phyloP scores from a whole-genome alignment of 495 filamentous ascomycete species.

The Podospora appendiculata region DNA sequence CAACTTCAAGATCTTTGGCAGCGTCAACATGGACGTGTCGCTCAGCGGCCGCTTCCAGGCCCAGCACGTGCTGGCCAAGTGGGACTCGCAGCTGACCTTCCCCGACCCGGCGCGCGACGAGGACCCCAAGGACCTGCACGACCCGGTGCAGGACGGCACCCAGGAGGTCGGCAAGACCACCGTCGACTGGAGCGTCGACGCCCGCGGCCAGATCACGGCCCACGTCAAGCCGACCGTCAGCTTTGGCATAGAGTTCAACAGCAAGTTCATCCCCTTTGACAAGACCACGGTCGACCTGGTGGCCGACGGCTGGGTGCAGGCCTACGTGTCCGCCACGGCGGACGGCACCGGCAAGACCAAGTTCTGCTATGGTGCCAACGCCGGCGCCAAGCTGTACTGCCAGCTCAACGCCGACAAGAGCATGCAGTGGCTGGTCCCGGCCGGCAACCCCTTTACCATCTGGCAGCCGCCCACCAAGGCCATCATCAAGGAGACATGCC shows the following conservation, averaged over 20 bases:
- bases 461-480: too few relatives aligned
- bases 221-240: slow-evolving; percentile 1
- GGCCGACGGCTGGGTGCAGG: slow-evolving; percentile 3
- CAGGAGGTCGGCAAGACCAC: not conserved
- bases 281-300: not conserved
- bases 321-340: too few relatives aligned
- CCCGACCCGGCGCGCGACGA: too few relatives aligned
- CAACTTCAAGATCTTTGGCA: slow-evolving; percentile 17
- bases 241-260: slow-evolving; percentile 1
- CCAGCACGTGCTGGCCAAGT: not conserved
- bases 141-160: not conserved
- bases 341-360: too few relatives aligned
- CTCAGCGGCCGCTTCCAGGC: slow-evolving; percentile 2
- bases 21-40: slow-evolving; percentile 9
- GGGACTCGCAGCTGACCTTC: too few relatives aligned
- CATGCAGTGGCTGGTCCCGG: not conserved
- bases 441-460: not conserved
- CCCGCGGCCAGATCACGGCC: not conserved
- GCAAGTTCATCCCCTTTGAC: not conserved
- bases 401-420: not conserved
- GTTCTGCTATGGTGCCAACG: not conserved
- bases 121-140: too few relatives aligned
- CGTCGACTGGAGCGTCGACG: not conserved
- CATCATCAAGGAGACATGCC: too few relatives aligned
- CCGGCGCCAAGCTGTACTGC: not conserved